These are phyloP conservation scores for Apophysomyces trapeziformis DNA, from an alignment of 371 early-diverging fungal species.

Conservation along the genomic window DNA sequence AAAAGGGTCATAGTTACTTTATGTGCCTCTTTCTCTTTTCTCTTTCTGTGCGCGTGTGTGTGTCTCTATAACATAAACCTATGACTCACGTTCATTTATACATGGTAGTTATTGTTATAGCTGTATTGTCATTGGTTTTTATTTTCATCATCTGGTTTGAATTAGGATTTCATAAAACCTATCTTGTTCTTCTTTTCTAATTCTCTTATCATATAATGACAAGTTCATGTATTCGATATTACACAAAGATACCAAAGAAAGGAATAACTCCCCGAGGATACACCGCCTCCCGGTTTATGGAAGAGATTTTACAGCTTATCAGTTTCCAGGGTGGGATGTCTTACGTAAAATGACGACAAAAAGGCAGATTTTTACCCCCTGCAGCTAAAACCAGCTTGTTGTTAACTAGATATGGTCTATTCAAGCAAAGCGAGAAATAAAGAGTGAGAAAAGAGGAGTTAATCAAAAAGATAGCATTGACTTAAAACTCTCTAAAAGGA, in stretches of 20 bases:
- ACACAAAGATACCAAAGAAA: too few species aligned
- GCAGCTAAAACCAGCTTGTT: not conserved
- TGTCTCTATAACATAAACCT: not conserved
- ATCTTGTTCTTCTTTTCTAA: not conserved
- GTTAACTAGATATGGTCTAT: not conserved
- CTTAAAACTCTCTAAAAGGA: too few species aligned
- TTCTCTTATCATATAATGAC: not conserved
- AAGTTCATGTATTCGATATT: too few species aligned
- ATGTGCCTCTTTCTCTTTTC: not conserved
- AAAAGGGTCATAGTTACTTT: not conserved
- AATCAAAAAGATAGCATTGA: too few species aligned
- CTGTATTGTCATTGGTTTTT: too few species aligned
- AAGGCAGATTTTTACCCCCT: not conserved
- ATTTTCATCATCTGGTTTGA: too few species aligned
- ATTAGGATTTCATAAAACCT: not conserved
- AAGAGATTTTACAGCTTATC: too few species aligned
- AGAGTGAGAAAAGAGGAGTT: not conserved
- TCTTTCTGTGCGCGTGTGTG: not conserved
- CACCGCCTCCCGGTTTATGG: too few species aligned
- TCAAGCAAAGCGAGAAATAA: not conserved
- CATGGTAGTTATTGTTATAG: too few species aligned
- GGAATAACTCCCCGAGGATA: too few species aligned
- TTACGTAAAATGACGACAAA: constrained; percentile 11
- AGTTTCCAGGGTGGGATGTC: not conserved
- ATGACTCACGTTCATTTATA: too few species aligned